Evolutionary conservation across 805 yeast species (phyloP), one percentile per base, ranked within the genome.

Genomic region (Metschnikowia henanensis): DNA sequence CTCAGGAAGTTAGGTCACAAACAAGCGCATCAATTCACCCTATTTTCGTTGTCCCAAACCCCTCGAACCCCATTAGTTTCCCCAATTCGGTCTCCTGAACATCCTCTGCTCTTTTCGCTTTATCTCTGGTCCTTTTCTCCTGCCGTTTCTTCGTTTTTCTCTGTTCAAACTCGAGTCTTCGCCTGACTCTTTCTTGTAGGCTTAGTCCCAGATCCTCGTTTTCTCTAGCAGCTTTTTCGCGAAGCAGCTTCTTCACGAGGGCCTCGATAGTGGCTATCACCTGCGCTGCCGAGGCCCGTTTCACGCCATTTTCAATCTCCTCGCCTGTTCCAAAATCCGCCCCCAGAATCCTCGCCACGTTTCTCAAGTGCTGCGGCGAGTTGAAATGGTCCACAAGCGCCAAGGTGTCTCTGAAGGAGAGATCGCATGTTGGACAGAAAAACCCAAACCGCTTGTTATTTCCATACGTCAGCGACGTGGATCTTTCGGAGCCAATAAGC

Each of bases 321-420:
- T 58, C 61, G 2, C 41, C 44, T 4, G 35, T 37, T 5, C 43
- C 53, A 4, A 21, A 41, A 4, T 43, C 37, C 3, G 37, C 43
- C 12, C 50, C 58, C 6, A 47, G 55, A n/a, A 46, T 40, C 26
- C 41, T 38, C 73, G 4, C 65, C 59, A 30, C 75, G 57, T 50
- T 52, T 16, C 38, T 18, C 20, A 46, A 46, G 63, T 86, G 98
- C 47, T 76, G 83, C 28, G 81, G 81, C 29, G 89, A 80, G 57
- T 87, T 89, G 57, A 88, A 68, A 66, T 94, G 98, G 58, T 91
- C 95, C 3, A 88, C 73, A 59, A 82, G 81, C 49, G 89, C 85
- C 52, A 89, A 66, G 44, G 86, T 84, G 60, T 94, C 97, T 57
- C 89, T 82, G 65, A 80, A 92, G 2, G 92, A 83, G 45, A 87